These are phyloP conservation scores for Galerina marginata DNA, from an alignment of 768 basidiomycete species.

Conservation along the genomic window DNA sequence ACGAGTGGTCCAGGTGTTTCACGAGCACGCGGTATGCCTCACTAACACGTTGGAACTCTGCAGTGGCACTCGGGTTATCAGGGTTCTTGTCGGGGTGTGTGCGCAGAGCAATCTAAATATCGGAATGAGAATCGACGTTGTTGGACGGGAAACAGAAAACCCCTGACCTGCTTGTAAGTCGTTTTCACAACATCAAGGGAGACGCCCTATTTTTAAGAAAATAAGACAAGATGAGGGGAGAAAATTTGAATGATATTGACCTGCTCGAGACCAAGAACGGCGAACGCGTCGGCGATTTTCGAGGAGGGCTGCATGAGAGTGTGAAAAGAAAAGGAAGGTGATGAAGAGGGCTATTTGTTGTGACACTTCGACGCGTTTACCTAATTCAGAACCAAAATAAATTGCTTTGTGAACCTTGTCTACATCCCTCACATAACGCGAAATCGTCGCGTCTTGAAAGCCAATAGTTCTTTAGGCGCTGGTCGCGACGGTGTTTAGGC, in stretches of 20 bases:
- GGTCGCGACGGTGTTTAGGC: neutral
- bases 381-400: slow-evolving; percentile 18
- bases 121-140: neutral
- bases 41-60: slow-evolving; percentile 70
- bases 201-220: slow-evolving; percentile 48
- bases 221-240: slow-evolving; percentile 9
- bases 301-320: slow-evolving; percentile 12
- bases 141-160: neutral
- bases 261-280: slow-evolving; percentile 58
- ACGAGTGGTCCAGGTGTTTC: slow-evolving; percentile 52
- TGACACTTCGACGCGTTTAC: slow-evolving; percentile 24
- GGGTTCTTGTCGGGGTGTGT: slow-evolving; percentile 84
- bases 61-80: slow-evolving; percentile 66
- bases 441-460: slow-evolving; percentile 3
- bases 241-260: slow-evolving; percentile 35
- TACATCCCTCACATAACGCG: neutral
- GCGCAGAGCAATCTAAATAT: slow-evolving; percentile 59
- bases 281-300: slow-evolving; percentile 39
- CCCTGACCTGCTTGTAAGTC: slow-evolving; percentile 69
- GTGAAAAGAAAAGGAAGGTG: slow-evolving; percentile 10
- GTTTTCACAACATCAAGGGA: slow-evolving; percentile 69
- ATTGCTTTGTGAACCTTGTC: neutral
- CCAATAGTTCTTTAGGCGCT: neutral
- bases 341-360: slow-evolving; percentile 22
- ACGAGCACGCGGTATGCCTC: slow-evolving; percentile 70